Evolutionary conservation across 1,284 basidiomycete genomes (phyloP).

Genomic region (Microbotryomycetes sp.): DNA sequence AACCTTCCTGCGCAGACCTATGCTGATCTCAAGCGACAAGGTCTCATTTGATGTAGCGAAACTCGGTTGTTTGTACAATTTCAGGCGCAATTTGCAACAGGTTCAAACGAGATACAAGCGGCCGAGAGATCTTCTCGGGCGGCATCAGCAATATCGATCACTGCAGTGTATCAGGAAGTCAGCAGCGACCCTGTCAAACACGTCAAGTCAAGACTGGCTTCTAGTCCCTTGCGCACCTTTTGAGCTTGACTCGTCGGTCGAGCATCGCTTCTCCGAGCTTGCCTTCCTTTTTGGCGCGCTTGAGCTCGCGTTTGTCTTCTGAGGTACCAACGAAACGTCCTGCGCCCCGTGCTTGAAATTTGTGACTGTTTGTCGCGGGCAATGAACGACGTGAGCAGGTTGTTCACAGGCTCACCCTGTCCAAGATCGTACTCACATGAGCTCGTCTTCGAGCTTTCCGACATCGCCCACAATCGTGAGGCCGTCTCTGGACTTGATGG

Average conservation of each 20-base stretch:
- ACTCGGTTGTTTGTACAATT: too few relatives aligned
- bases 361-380: constrained; percentile 52
- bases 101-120: background rate
- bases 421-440: constrained; percentile 39
- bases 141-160: constrained; percentile 31
- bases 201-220: too few relatives aligned
- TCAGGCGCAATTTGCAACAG: too few relatives aligned
- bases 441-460: constrained; percentile 34
- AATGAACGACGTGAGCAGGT: too few relatives aligned
- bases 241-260: constrained; percentile 79
- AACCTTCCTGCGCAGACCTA: constrained; percentile 58
- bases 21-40: constrained; percentile 85
- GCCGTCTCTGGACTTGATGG: constrained; percentile 51
- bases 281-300: constrained; percentile 62
- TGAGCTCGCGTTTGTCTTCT: constrained; percentile 70
- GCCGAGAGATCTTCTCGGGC: background rate
- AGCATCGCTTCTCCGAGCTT: constrained; percentile 78
- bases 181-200: background rate
- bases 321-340: constrained; percentile 60
- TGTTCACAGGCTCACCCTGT: background rate
- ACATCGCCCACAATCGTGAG: constrained; percentile 46
- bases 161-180: background rate
- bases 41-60: constrained; percentile 54
- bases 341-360: constrained; percentile 81
- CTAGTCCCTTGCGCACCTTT: too few relatives aligned